phyloP scores from a whole-genome alignment of 805 yeast genomes.

The Lachancea fermentati region DNA sequence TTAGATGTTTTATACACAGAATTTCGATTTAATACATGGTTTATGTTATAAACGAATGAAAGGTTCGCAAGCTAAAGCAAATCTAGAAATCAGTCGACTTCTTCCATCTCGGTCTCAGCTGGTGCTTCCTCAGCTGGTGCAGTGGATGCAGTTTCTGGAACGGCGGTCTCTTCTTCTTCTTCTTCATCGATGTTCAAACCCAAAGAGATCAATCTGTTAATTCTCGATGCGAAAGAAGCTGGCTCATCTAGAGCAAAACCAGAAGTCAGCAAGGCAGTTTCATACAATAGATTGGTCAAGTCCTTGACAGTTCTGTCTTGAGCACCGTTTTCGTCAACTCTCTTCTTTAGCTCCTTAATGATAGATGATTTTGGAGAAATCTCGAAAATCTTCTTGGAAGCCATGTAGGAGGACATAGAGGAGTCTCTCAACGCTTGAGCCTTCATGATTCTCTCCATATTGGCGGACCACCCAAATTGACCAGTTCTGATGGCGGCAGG shows the following conservation, averaged over 20 bases:
- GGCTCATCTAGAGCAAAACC: constrained; percentile 99
- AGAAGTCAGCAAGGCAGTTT: constrained; percentile 96
- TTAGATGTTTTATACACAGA: not conserved
- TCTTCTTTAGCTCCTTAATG: constrained; percentile 90
- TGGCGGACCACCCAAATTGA: constrained; percentile 99
- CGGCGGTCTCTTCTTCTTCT: constrained; percentile 45
- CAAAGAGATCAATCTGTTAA: constrained; percentile 94
- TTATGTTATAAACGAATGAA: not conserved
- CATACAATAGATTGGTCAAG: constrained; percentile 91
- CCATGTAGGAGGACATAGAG: constrained; percentile 98
- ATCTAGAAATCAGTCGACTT: constrained; percentile 67
- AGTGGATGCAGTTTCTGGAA: constrained; percentile 42
- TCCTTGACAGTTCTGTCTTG: constrained; percentile 98
- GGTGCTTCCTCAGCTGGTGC: constrained; percentile 51
- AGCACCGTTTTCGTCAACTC: constrained; percentile 96
- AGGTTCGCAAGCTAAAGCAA: not conserved
- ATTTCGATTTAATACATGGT: not conserved
- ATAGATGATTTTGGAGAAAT: constrained; percentile 95
- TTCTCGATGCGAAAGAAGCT: constrained; percentile 93
- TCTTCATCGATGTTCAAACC: constrained; percentile 98
- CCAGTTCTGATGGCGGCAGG: constrained; percentile 99
- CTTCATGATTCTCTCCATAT: constrained; percentile 99
- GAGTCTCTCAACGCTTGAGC: constrained; percentile 99
- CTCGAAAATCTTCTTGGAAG: constrained; percentile 98
- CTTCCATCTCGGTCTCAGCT: constrained; percentile 97